Evolutionary conservation across 2,329 filamentous ascomycete species (phyloP).

Genomic region (Pseudopyricularia cyperi): DNA sequence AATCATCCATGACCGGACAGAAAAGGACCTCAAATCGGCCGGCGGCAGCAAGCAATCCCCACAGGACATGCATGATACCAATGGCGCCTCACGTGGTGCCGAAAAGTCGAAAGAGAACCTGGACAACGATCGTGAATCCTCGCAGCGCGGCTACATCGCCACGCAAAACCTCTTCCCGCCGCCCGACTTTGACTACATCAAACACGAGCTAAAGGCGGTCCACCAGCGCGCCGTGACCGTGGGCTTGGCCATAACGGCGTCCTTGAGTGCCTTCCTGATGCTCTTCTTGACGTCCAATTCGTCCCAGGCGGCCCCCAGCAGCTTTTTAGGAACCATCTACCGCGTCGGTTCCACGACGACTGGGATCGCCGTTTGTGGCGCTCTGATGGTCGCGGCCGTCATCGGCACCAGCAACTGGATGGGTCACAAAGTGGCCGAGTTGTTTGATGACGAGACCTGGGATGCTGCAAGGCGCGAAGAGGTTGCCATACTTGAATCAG

Average conservation of each 20-base stretch:
- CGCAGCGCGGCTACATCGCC: constrained; percentile 25
- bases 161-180: constrained; percentile 33
- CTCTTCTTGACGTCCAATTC: background rate
- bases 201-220: constrained; percentile 15
- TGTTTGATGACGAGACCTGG: constrained; percentile 61
- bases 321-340: background rate
- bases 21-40: constrained; percentile 38
- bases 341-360: background rate
- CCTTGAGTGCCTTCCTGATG: constrained; percentile 13
- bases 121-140: constrained; percentile 17
- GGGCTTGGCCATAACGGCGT: constrained; percentile 19
- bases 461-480: constrained; percentile 45
- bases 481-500: constrained; percentile 24
- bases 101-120: constrained; percentile 26
- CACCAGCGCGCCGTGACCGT: constrained; percentile 22
- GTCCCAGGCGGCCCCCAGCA: background rate
- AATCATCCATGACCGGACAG: constrained; percentile 54
- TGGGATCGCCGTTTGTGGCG: constrained; percentile 21
- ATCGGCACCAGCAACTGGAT: constrained; percentile 44
- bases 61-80: constrained; percentile 21
- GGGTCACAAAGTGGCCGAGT: constrained; percentile 42
- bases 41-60: constrained; percentile 21
- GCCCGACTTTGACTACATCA: constrained; percentile 30
- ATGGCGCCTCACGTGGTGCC: constrained; percentile 22
- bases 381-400: constrained; percentile 12